Conservation (phyloP, 768 basidiomycete species). For the Coprinopsis strossmayeri region DNA sequence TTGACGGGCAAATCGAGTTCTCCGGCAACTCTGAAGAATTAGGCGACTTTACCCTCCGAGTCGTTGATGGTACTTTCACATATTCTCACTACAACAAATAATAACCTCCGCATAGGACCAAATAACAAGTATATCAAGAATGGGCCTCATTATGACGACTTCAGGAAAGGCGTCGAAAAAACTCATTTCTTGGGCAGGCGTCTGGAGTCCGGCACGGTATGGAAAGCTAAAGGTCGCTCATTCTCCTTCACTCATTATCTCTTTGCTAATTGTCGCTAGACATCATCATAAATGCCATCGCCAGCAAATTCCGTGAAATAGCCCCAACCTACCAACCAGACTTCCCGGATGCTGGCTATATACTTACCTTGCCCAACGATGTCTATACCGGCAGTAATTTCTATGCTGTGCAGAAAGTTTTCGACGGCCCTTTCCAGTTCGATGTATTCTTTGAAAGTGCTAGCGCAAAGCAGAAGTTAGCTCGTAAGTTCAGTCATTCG, state of each 20-base stretch:
- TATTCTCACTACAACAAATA: neutral
- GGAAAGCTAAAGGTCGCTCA: conserved; percentile 78
- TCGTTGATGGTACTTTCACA: conserved; percentile 58
- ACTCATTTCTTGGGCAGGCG: conserved; percentile 65
- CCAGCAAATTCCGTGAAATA: conserved; percentile 48
- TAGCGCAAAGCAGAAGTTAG: conserved; percentile 58
- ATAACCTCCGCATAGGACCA: conserved; percentile 36
- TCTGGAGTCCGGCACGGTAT: conserved; percentile 57
- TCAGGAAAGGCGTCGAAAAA: conserved; percentile 58
- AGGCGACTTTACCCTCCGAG: conserved; percentile 74
- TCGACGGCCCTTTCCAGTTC: conserved; percentile 81
- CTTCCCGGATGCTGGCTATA: conserved; percentile 74
- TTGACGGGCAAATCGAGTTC: conserved; percentile 64
- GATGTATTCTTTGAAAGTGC: conserved; percentile 84
- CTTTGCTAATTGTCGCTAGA: conserved; percentile 34
- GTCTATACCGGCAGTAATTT: conserved; percentile 68
- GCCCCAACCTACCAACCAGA: conserved; percentile 43
- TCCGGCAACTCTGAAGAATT: conserved; percentile 71
- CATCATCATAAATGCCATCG: conserved; percentile 52
- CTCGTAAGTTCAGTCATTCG: conserved; percentile 38
- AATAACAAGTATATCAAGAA: conserved; percentile 45
- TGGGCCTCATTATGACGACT: conserved; percentile 53
- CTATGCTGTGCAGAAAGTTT: conserved; percentile 81
- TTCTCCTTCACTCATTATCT: neutral
- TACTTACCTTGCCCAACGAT: conserved; percentile 73